Conservation (phyloP, 2,329 filamentous ascomycete species). For the Alternaria postmessia region DNA sequence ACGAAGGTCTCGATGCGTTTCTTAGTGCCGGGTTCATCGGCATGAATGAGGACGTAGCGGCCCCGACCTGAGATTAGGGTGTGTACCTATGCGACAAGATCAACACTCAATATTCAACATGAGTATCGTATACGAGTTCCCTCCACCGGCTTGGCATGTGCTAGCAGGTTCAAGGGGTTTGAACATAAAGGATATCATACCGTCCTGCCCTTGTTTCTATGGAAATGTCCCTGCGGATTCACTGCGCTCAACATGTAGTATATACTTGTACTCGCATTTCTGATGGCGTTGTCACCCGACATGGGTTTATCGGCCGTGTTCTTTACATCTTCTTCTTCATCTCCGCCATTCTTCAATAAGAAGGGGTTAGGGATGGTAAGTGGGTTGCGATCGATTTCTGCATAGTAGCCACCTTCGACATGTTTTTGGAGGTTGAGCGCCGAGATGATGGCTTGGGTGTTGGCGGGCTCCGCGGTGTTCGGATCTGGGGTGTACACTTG, state of each 20-base stretch:
- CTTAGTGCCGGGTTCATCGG: slow-evolving; percentile 58
- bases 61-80: slow-evolving; percentile 70
- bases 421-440: slow-evolving; percentile 54
- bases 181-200: slow-evolving; percentile 23
- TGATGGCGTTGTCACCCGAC: slow-evolving; percentile 50
- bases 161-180: neutral
- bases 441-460: slow-evolving; percentile 28
- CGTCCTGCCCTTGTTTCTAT: slow-evolving; percentile 68
- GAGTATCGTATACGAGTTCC: neutral
- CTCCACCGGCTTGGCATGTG: neutral
- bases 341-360: slow-evolving; percentile 10
- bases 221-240: slow-evolving; percentile 66
- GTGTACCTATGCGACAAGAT: slow-evolving; percentile 56
- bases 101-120: neutral
- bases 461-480: slow-evolving; percentile 17
- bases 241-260: slow-evolving; percentile 69
- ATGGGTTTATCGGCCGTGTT: slow-evolving; percentile 48
- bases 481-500: neutral
- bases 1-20: slow-evolving; percentile 69
- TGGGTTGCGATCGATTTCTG: slow-evolving; percentile 58
- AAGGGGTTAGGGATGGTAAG: slow-evolving; percentile 64
- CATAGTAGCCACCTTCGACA: slow-evolving; percentile 61
- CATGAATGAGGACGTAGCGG: slow-evolving; percentile 70
- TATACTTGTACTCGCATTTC: slow-evolving; percentile 68
- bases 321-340: slow-evolving; percentile 8